Conservation (phyloP, 768 basidiomycete species). For the Russula compacta region DNA sequence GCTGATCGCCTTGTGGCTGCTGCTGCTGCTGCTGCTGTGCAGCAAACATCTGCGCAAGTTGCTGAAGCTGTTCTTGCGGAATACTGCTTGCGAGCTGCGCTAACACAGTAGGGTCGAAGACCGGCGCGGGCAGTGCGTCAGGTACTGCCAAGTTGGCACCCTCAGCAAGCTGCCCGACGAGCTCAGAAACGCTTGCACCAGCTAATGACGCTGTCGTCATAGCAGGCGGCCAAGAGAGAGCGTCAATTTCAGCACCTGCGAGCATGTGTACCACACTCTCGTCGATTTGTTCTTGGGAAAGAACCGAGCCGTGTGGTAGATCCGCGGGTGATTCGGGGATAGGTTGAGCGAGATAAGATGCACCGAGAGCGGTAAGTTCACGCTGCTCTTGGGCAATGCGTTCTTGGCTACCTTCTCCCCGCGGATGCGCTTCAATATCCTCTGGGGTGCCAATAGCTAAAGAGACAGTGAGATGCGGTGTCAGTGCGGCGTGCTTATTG, state of each 20-base stretch:
- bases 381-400: constrained; percentile 64
- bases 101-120: constrained; percentile 6
- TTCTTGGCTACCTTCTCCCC: constrained; percentile 64
- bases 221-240: constrained; percentile 46
- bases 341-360: constrained; percentile 63
- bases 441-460: constrained; percentile 56
- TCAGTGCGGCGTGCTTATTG: constrained; percentile 14
- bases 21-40: constrained; percentile 19
- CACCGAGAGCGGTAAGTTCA: constrained; percentile 67
- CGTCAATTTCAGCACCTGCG: constrained; percentile 57
- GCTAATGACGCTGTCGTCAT: constrained; percentile 23
- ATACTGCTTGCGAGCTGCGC: constrained; percentile 15
- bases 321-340: constrained; percentile 77
- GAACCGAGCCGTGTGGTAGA: constrained; percentile 42
- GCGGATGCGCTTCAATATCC: constrained; percentile 42
- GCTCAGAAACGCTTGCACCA: constrained; percentile 52
- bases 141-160: constrained; percentile 25
- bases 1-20: constrained; percentile 11
- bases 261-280: constrained; percentile 55
- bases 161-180: constrained; percentile 54
- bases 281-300: constrained; percentile 58
- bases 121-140: constrained; percentile 34
- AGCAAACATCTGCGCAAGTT: constrained; percentile 18
- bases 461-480: constrained; percentile 18
- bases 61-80: constrained; percentile 21